These are phyloP conservation scores for Fusarium sp. DNA, from an alignment of 2,329 filamentous ascomycete species.

Conservation along the genomic window DNA sequence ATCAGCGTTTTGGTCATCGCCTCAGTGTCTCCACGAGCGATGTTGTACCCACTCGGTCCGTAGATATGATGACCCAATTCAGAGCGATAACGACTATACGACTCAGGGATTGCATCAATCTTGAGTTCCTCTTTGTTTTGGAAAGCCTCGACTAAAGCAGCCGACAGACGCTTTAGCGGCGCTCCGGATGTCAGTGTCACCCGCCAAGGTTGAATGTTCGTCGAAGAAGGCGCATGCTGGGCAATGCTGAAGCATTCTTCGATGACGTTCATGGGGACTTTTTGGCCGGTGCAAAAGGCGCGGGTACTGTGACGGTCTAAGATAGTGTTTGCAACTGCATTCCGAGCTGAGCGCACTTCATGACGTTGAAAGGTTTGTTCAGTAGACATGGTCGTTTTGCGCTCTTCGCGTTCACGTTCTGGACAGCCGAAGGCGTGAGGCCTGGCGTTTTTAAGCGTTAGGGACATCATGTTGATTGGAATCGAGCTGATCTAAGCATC, in stretches of 20 bases:
- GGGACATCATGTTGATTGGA: not conserved
- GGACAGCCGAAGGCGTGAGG: not conserved
- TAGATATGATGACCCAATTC: constrained; percentile 32
- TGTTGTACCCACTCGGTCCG: constrained; percentile 30
- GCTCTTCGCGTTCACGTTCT: not conserved
- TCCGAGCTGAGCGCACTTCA: not conserved
- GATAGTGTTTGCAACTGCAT: constrained; percentile 7
- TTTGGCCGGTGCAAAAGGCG: constrained; percentile 12
- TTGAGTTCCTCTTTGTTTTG: constrained; percentile 3
- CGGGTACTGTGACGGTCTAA: constrained; percentile 17
- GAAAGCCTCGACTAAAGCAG: not conserved
- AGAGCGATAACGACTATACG: constrained; percentile 20
- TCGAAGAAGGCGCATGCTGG: constrained; percentile 24
- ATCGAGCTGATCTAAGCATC: too few species aligned
- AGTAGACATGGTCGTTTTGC: not conserved
- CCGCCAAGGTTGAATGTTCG: constrained; percentile 29
- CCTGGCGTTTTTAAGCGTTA: not conserved
- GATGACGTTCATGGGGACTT: not conserved
- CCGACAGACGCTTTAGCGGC: constrained; percentile 1
- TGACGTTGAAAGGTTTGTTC: constrained; percentile 9
- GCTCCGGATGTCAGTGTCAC: constrained; percentile 13
- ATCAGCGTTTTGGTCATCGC: constrained; percentile 17
- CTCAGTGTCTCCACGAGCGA: constrained; percentile 14
- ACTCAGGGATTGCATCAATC: constrained; percentile 10
- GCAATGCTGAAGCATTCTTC: constrained; percentile 25